Evolutionary conservation across 371 early-diverging fungal species (phyloP).

Genomic region (Phascolomyces articulosus): DNA sequence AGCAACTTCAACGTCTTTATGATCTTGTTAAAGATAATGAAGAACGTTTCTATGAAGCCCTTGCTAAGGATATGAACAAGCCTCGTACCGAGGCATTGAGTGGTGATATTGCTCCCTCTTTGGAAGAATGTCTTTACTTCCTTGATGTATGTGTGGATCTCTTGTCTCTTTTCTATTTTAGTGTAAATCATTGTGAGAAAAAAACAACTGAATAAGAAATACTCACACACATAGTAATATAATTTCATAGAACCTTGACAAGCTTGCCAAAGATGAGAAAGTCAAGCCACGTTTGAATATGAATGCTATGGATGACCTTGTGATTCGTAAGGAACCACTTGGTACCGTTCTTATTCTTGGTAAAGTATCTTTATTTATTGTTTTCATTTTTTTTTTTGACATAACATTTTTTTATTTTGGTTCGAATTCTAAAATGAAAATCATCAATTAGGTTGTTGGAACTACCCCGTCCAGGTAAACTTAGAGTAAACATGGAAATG

Average conservation of each 20-base stretch:
- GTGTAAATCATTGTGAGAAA: background rate
- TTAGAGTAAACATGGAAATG: background rate
- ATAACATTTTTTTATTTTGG: background rate
- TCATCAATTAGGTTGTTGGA: constrained; percentile 40
- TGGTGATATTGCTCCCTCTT: constrained; percentile 67
- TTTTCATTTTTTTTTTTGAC: background rate
- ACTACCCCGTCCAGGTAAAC: constrained; percentile 48
- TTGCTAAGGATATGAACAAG: constrained; percentile 69
- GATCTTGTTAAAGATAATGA: constrained; percentile 69
- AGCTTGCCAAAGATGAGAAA: constrained; percentile 57
- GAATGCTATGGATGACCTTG: constrained; percentile 42
- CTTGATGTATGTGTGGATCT: constrained; percentile 24
- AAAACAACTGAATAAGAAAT: background rate
- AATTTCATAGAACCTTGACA: constrained; percentile 57
- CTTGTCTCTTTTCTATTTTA: background rate
- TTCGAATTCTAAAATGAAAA: background rate
- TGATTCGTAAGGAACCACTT: constrained; percentile 75
- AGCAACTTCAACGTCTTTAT: constrained; percentile 72
- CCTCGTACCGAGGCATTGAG: constrained; percentile 55
- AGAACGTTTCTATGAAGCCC: constrained; percentile 58
- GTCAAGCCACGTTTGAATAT: constrained; percentile 33
- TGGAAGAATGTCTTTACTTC: constrained; percentile 57
- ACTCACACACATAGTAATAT: background rate
- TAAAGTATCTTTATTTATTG: constrained; percentile 9
- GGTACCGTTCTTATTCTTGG: constrained; percentile 73